A percentile compares a stretch with the other conserved stretches of the same genome.
phyloP scores from a whole-genome alignment of 2,329 filamentous ascomycete species.

The Elsinoe fawcettii region DNA sequence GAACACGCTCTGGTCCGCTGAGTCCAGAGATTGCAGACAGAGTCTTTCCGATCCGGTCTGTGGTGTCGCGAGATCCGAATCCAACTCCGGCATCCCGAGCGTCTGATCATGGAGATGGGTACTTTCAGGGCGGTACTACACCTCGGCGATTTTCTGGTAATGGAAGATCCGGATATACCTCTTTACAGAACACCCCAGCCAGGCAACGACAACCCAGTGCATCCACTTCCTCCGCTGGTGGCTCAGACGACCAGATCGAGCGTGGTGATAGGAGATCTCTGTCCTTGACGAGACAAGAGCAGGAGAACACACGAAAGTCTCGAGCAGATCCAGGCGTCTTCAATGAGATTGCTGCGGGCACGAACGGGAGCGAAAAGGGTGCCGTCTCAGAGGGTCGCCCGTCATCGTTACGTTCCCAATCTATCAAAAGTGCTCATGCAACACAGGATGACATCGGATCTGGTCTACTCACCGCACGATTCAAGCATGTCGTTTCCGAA shows the following conservation, averaged over 20 bases:
- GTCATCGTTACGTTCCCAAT: slow-evolving; percentile 22
- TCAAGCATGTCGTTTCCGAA: slow-evolving; percentile 68
- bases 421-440: slow-evolving; percentile 28
- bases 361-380: slow-evolving; percentile 18
- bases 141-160: slow-evolving; percentile 11
- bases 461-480: slow-evolving; percentile 59
- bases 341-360: slow-evolving; percentile 29
- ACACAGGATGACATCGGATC: slow-evolving; percentile 35
- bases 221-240: not conserved
- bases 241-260: not conserved
- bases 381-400: slow-evolving; percentile 19
- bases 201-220: not conserved
- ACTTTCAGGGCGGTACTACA: slow-evolving; percentile 28
- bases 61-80: slow-evolving; percentile 60
- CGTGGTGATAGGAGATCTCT: not conserved
- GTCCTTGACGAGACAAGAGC: not conserved
- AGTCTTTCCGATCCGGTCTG: slow-evolving; percentile 76
- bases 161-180: slow-evolving; percentile 8
- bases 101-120: slow-evolving; percentile 28
- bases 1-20: slow-evolving; percentile 22
- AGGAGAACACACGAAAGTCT: slow-evolving; percentile 1
- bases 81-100: slow-evolving; percentile 30
- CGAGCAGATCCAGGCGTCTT: slow-evolving; percentile 29
- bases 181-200: slow-evolving; percentile 1
- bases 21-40: slow-evolving; percentile 47